Conservation (phyloP, 2,329 filamentous ascomycete species). For the Pleoardoris graminearum region DNA sequence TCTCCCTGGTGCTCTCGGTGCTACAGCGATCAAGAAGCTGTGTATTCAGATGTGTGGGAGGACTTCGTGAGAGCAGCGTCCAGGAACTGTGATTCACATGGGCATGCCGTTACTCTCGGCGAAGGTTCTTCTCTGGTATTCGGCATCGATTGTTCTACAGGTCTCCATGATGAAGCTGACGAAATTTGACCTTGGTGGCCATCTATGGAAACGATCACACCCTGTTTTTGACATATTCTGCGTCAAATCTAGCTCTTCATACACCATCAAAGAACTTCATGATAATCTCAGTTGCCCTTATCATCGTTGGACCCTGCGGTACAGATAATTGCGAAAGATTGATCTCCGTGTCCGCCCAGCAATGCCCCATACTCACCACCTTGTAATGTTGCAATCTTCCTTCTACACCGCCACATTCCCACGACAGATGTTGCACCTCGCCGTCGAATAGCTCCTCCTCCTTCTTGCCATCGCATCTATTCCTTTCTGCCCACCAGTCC, state of each 20-base stretch:
- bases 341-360: constrained; percentile 52
- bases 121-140: too few species aligned
- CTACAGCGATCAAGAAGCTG: too few species aligned
- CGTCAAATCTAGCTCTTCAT: too few species aligned
- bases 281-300: constrained; percentile 51
- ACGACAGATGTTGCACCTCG: constrained; percentile 50
- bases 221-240: too few species aligned
- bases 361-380: constrained; percentile 51
- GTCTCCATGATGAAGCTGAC: too few species aligned
- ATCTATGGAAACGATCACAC: too few species aligned
- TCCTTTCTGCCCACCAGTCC: constrained; percentile 49
- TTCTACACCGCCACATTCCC: constrained; percentile 46
- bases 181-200: neutral
- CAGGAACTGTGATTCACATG: too few species aligned
- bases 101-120: too few species aligned
- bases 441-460: constrained; percentile 43
- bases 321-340: constrained; percentile 52
- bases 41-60: too few species aligned
- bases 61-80: too few species aligned
- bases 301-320: constrained; percentile 47
- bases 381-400: constrained; percentile 52
- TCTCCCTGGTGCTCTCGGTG: too few species aligned
- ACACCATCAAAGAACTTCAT: constrained; percentile 50
- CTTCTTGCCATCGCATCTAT: constrained; percentile 40
- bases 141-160: too few species aligned